These are phyloP conservation scores for Talaromyces sp. DNA, from an alignment of 2,329 filamentous ascomycete species.

Conservation along the genomic window DNA sequence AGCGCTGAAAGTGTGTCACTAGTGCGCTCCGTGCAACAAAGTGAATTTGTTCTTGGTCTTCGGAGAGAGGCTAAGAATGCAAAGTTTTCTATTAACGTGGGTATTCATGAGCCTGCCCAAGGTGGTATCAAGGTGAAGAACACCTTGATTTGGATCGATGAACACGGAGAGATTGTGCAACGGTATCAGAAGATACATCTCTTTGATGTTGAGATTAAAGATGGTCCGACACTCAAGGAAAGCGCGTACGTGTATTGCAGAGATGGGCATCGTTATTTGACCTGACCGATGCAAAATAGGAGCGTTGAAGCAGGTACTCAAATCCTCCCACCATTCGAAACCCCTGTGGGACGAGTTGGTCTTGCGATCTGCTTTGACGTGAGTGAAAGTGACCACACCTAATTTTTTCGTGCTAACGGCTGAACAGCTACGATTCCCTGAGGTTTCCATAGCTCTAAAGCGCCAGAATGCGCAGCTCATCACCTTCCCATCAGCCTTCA, in stretches of 20 bases:
- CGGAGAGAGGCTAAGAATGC: constrained; percentile 63
- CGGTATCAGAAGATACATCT: constrained; percentile 87
- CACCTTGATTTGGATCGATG: constrained; percentile 64
- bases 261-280: background rate
- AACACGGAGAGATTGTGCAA: constrained; percentile 56
- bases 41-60: constrained; percentile 73
- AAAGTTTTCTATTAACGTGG: constrained; percentile 73
- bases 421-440: constrained; percentile 69
- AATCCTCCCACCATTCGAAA: constrained; percentile 69
- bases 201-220: constrained; percentile 68
- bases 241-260: constrained; percentile 42
- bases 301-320: constrained; percentile 65
- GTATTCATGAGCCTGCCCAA: constrained; percentile 71
- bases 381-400: constrained; percentile 22
- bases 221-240: constrained; percentile 59
- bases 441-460: constrained; percentile 66
- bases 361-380: constrained; percentile 84
- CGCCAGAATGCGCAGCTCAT: constrained; percentile 69
- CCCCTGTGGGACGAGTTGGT: constrained; percentile 70
- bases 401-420: background rate
- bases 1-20: constrained; percentile 67
- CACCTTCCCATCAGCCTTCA: constrained; percentile 88
- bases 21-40: constrained; percentile 62
- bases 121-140: constrained; percentile 57
- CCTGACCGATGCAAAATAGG: constrained; percentile 23